Conservation (phyloP, 768 basidiomycete genomes). For the Gloeopeniophorella convolvens region DNA sequence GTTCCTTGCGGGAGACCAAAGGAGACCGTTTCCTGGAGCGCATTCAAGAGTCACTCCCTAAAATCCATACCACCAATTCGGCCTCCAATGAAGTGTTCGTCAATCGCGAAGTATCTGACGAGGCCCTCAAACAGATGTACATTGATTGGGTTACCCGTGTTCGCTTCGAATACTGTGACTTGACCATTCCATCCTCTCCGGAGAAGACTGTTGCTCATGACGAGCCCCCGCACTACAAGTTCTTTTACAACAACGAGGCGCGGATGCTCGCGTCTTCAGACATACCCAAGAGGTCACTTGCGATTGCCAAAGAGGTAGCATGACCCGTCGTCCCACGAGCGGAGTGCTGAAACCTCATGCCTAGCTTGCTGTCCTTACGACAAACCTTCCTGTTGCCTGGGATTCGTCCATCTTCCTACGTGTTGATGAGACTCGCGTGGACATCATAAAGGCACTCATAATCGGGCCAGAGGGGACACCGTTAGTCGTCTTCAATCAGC, state of each 20-base stretch:
- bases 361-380: slow-evolving; percentile 87
- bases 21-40: slow-evolving; percentile 81
- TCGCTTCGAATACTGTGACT: slow-evolving; percentile 90
- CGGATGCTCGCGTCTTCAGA: slow-evolving; percentile 79
- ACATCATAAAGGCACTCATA: slow-evolving; percentile 87
- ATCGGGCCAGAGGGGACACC: slow-evolving; percentile 93
- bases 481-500: slow-evolving; percentile 30
- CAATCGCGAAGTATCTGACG: slow-evolving; percentile 52
- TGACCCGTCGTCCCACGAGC: neutral
- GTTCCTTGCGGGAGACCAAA: slow-evolving; percentile 83
- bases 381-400: slow-evolving; percentile 92
- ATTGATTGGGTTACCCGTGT: slow-evolving; percentile 76
- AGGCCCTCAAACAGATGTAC: slow-evolving; percentile 62
- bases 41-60: slow-evolving; percentile 69
- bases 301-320: slow-evolving; percentile 92
- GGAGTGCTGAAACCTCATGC: neutral
- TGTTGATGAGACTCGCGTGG: slow-evolving; percentile 88
- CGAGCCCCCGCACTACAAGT: slow-evolving; percentile 67
- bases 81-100: slow-evolving; percentile 35
- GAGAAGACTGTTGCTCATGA: slow-evolving; percentile 38
- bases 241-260: slow-evolving; percentile 76
- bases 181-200: slow-evolving; percentile 41
- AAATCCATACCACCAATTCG: slow-evolving; percentile 49
- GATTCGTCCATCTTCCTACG: slow-evolving; percentile 89
- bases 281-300: slow-evolving; percentile 85